Evolutionary conservation across 2,329 filamentous ascomycete genomes (phyloP).

Genomic region (Apiospora rasikravindrae): DNA sequence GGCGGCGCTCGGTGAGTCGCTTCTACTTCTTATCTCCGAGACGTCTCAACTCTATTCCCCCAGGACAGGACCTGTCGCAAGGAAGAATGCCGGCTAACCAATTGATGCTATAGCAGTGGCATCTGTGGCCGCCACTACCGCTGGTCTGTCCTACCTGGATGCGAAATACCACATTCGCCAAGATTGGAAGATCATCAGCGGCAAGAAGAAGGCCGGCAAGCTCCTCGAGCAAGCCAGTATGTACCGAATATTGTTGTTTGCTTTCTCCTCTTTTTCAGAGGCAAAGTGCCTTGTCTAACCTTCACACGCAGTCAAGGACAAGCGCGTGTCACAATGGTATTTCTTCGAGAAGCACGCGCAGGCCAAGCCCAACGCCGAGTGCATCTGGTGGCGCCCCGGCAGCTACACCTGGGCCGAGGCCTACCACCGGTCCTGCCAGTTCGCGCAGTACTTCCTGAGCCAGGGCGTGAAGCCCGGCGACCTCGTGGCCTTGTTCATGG

Average conservation of each 20-base stretch:
- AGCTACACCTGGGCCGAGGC: slow-evolving; percentile 64
- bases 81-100: background rate
- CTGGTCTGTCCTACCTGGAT: slow-evolving; percentile 64
- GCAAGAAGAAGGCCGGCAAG: slow-evolving; percentile 47
- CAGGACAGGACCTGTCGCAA: background rate
- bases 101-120: slow-evolving; percentile 31
- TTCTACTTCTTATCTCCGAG: background rate
- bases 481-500: slow-evolving; percentile 69
- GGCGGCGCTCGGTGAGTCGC: slow-evolving; percentile 11
- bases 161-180: slow-evolving; percentile 71
- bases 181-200: slow-evolving; percentile 59
- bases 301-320: slow-evolving; percentile 49
- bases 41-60: background rate
- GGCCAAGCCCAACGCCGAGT: slow-evolving; percentile 56
- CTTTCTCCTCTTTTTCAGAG: slow-evolving; percentile 11
- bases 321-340: slow-evolving; percentile 68
- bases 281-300: background rate
- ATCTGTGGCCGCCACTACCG: slow-evolving; percentile 41
- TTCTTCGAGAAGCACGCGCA: slow-evolving; percentile 63
- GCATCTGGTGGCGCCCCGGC: slow-evolving; percentile 70
- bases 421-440: slow-evolving; percentile 62
- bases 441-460: slow-evolving; percentile 64
- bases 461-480: slow-evolving; percentile 64
- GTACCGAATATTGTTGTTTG: slow-evolving; percentile 26
- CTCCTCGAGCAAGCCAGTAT: slow-evolving; percentile 55